Base-by-base conservation (phyloP, 805 yeast genomes). In the Phaffomyces opuntiae region DNA sequence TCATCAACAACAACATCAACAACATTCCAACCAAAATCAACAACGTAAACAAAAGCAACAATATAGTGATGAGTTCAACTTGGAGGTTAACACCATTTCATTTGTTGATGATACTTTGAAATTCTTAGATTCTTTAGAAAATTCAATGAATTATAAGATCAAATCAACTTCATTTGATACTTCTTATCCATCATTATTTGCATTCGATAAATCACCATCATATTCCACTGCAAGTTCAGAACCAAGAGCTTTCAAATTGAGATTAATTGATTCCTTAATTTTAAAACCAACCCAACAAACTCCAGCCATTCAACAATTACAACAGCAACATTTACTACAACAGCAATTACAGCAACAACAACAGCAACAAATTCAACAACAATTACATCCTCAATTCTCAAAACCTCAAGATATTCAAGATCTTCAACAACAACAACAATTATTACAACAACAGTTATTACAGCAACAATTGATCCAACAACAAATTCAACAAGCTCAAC, bases 21-120 rank as follows among this genome's bases (percentile, higher is more conserved):
- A 55, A 33, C 55, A 54, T 7, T 17, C 24, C 55, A 57, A 35
- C 60, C 60, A 29, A 29, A 29, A 29, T 43, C 54, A 52, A 39
- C 54, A 49, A 24, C 46, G 55, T 34, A 48, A 66, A 57, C 59
- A 67, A 59, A 48, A 63, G 38, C 53, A 54, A 40, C 49, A 53
- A 32, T 49, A 48, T 14, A 33, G 33, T 40, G 60, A 59, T 46
- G 58, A 61, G 47, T 53, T 48, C 60, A 47, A 66, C 49, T 75
- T 72, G 43, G 77, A 73, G 50, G 64, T 65, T 32, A 61, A 71
- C 33, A 76, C 80, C 6, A 62, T 67, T 6, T 63, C 66, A 43
- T 75, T 77, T 49, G 63, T 77, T 49, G 80, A 75, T 40, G 72
- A 73, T 35, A 68, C 76, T 24, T 59, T 76, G 27, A 66, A 68